Evolutionary conservation across 129 eudicot species (phyloP).

Genomic region (Ambrosia trifida): DNA sequence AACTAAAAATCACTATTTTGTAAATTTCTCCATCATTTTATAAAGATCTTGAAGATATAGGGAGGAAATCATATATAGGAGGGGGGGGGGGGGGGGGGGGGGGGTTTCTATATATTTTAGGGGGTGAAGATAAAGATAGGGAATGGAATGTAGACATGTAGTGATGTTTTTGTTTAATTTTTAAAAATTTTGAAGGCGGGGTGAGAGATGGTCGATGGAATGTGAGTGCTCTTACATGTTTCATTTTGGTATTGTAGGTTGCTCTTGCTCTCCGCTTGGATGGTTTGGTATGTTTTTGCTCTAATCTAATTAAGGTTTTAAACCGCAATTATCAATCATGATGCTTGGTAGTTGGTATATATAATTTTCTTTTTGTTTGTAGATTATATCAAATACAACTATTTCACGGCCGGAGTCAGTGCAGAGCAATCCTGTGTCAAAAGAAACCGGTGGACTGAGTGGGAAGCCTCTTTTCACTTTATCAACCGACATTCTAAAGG

Average conservation of each 20-base stretch:
- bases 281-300: slow-evolving; percentile 71
- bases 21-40: too few species aligned
- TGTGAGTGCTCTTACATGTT: slow-evolving; percentile 21
- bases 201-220: too few species aligned
- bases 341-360: slow-evolving; percentile 7
- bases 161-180: too few species aligned
- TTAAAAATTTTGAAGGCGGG: too few species aligned
- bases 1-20: too few species aligned
- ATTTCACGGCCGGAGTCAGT: slow-evolving; percentile 80
- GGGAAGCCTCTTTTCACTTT: slow-evolving; percentile 88
- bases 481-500: slow-evolving; percentile 76
- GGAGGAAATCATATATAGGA: too few species aligned
- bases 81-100: too few species aligned
- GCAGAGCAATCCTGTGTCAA: slow-evolving; percentile 56
- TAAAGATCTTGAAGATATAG: too few species aligned
- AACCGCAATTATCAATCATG: slow-evolving; percentile 13
- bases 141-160: too few species aligned
- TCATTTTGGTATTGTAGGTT: slow-evolving; percentile 53
- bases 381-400: slow-evolving; percentile 96
- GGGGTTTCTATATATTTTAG: too few species aligned
- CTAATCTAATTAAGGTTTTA: slow-evolving; percentile 14
- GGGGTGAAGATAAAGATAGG: too few species aligned
- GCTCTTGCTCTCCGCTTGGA: slow-evolving; percentile 96
- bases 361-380: slow-evolving; percentile 28
- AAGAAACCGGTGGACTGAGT: slow-evolving; percentile 94